phyloP scores from a whole-genome alignment of 164 flowering plant species.

The Piper longum region DNA sequence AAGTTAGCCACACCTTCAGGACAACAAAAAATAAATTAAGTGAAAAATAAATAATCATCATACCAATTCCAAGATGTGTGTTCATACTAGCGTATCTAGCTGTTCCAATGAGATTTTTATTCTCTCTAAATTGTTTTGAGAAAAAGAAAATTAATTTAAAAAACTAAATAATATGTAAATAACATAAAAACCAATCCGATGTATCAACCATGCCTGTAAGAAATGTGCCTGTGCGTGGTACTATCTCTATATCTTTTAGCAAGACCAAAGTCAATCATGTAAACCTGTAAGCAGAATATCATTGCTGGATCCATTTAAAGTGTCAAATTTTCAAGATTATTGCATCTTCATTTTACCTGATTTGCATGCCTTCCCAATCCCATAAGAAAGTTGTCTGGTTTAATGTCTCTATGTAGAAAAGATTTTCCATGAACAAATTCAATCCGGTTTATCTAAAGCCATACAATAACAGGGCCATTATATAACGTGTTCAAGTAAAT shows the following conservation, averaged over 20 bases:
- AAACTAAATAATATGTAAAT: no score
- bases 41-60: slow-evolving; percentile 3
- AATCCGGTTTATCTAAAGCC: slow-evolving; percentile 62
- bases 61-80: slow-evolving; percentile 97
- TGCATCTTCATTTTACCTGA: slow-evolving; percentile 31
- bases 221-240: slow-evolving; percentile 51
- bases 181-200: no score
- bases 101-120: slow-evolving; percentile 86
- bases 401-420: slow-evolving; percentile 74
- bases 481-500: neutral
- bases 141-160: neutral
- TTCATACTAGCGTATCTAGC: slow-evolving; percentile 97
- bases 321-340: neutral
- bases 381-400: slow-evolving; percentile 89
- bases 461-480: neutral
- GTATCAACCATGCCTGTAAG: slow-evolving; percentile 46
- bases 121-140: slow-evolving; percentile 42
- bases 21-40: neutral
- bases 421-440: slow-evolving; percentile 73
- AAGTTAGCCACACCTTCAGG: neutral
- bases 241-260: slow-evolving; percentile 56
- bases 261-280: slow-evolving; percentile 48
- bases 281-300: slow-evolving; percentile 26
- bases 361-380: slow-evolving; percentile 84
- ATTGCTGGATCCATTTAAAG: neutral